Base-by-base conservation (phyloP, 768 basidiomycete genomes). In the Pleurotus citrinopileatus region DNA sequence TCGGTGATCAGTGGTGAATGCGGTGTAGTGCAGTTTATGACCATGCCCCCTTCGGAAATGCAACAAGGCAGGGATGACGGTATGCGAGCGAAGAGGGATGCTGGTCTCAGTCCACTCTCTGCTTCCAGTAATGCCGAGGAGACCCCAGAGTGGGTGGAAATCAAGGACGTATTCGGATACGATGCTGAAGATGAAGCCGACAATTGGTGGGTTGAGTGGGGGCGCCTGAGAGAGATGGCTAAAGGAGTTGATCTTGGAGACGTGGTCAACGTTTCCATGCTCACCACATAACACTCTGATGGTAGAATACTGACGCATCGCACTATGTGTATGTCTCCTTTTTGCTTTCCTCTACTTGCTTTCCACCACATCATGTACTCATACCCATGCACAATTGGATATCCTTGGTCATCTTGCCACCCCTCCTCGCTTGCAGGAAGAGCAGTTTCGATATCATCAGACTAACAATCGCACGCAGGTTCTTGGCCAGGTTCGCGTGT, bases 101-200 rank as follows among this genome's bases (percentile, higher is more conserved):
- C 55, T 19, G 59, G 57, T 12, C 32, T 44, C 9, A 58, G 57
- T 52, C 42, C 54, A 3, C 51, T 60, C 7, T 50, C 59, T 7
- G 53, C 51, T 3, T 29, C 48, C 12, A 44, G 55, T 40, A 59
- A 54, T 22, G 56, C 55, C 12, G 59, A 62, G 47, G 65, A 65
- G n/a, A 52, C 61, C 22, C 44, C 57, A 4, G 69, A 79, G 55
- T 83, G 81, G 76, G 69, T 72, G 13, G 73, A 75, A 50, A 68
- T 80, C 40, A 75, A 73, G 53, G 70, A 72, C 19, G 57, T 80
- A 22, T 83, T 80, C 58, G 72, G 72, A 10, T 83, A 83, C 59
- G 77, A 81, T 53, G 77, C 80, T 19, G 77, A 79, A 60, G 81
- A 84, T 26, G 78, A 79, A 23, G 82, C 80, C 6, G 80, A 82